These are phyloP conservation scores for Trichoderma cornu-damae DNA, from an alignment of 2,329 filamentous ascomycete genomes.

Conservation along the genomic window DNA sequence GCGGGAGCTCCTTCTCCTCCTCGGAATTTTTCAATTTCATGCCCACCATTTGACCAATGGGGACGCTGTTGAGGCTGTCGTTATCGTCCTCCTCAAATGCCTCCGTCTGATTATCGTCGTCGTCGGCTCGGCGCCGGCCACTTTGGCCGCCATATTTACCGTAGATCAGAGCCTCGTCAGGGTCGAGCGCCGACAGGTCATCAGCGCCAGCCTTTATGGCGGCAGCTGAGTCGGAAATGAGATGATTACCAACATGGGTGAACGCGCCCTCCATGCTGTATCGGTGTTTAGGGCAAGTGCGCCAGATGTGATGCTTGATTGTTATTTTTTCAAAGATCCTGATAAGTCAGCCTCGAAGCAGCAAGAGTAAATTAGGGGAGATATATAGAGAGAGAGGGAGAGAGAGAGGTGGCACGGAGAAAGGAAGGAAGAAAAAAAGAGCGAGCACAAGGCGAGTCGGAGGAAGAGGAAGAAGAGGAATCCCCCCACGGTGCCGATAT, in stretches of 20 bases:
- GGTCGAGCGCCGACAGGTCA: constrained; percentile 63
- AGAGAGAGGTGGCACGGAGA: too few species aligned
- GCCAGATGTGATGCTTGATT: too few species aligned
- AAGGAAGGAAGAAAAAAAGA: neutral
- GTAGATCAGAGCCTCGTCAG: constrained; percentile 77
- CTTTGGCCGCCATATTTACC: constrained; percentile 58
- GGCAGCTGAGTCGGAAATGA: constrained; percentile 76
- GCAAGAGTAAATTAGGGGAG: neutral
- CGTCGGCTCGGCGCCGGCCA: constrained; percentile 67
- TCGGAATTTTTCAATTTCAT: constrained; percentile 54
- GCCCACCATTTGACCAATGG: constrained; percentile 69
- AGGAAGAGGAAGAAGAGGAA: too few species aligned
- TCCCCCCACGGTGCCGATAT: too few species aligned
- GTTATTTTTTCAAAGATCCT: neutral
- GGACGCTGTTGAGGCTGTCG: constrained; percentile 71
- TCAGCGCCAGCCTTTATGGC: constrained; percentile 86
- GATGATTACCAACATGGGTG: constrained; percentile 79
- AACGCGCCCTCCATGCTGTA: constrained; percentile 77
- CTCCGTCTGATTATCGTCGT: constrained; percentile 86
- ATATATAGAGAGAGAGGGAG: neutral
- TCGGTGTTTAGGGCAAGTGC: constrained; percentile 15
- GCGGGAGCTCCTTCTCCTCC: constrained; percentile 84
- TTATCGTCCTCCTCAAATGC: constrained; percentile 76
- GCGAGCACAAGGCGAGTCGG: neutral
- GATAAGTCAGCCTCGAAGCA: constrained; percentile 6